Evolutionary conservation across 768 basidiomycete species (phyloP), one percentile per base, ranked within the genome.

Genomic region (Suillus clintonianus): DNA sequence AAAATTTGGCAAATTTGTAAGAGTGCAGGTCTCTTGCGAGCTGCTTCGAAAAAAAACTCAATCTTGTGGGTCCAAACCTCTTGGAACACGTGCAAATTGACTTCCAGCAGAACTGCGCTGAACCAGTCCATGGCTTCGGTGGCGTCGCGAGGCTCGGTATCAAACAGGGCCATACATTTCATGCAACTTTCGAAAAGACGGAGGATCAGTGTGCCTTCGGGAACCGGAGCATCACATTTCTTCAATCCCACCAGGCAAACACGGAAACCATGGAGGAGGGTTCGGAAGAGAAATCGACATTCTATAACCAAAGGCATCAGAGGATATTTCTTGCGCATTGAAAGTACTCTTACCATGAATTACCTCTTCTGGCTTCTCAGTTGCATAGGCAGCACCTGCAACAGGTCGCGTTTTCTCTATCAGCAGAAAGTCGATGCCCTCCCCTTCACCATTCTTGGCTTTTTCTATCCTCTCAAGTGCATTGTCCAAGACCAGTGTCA

Each of bases 11-110:
- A 90, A 54, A 99, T 86, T 67, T 90, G 89, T 69, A 97, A 87
- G 53, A 97, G 83, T 63, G 88, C 79, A 22, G 90, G 86, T 57
- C 94, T 90, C 68, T 89, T 89, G 67, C 89, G 84, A 0, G 89
- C 86, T 66, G 85, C 86, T 68, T 90, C 84, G 74, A 97, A 91
- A 80, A 96, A 97, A 74, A 95, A 90, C 32, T 88, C 89, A 79
- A 99, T 91, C 73, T 94, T 91, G 72, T 88, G 89, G 41, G 92
- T 94, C 95, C 96, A 97, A 37, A 98, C 92, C 77, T 97, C 95
- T 75, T 97, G 92, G 74, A 97, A 96, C 64, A 96, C 91, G 70
- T 97, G 93, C 9, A 92, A 81, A 71, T 97, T 92, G 69, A 96
- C 85, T 73, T 95, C 92, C 42, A 87, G 76, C 50, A 96, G 83